Conservation (phyloP, 768 basidiomycete genomes). For the Agaricus sinodeliciosus region DNA sequence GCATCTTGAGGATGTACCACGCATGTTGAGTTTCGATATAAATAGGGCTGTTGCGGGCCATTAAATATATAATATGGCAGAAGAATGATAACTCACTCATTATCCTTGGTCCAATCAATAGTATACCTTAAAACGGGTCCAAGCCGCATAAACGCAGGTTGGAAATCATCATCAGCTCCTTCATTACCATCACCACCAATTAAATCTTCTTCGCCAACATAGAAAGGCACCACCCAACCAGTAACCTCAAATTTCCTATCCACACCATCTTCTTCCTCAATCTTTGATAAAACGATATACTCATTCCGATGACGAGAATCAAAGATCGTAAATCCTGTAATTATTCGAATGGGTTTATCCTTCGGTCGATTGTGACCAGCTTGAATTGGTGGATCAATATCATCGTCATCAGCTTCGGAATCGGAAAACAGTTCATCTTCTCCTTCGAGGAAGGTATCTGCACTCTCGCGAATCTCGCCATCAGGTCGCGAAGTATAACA, state of each 20-base stretch:
- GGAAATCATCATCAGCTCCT: constrained; percentile 30
- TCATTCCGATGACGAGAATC: constrained; percentile 40
- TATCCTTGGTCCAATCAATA: constrained; percentile 41
- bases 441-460: constrained; percentile 6
- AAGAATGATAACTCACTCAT: constrained; percentile 37
- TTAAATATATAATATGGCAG: neutral
- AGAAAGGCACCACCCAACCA: constrained; percentile 43
- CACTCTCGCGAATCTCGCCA: neutral
- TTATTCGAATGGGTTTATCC: constrained; percentile 24
- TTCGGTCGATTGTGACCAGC: neutral
- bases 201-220: constrained; percentile 43
- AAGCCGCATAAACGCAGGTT: constrained; percentile 37
- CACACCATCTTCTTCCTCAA: constrained; percentile 36
- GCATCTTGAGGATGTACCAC: constrained; percentile 51
- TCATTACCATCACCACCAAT: constrained; percentile 48
- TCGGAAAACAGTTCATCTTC: constrained; percentile 3
- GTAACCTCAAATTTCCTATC: constrained; percentile 44
- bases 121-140: constrained; percentile 39
- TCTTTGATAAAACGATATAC: constrained; percentile 39
- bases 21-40: constrained; percentile 60
- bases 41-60: constrained; percentile 38
- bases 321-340: constrained; percentile 57
- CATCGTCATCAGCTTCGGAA: neutral
- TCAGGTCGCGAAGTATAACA: neutral
- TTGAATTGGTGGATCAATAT: neutral